These are phyloP conservation scores for Tricholoma furcatifolium DNA, from an alignment of 768 basidiomycete genomes.

Conservation along the genomic window DNA sequence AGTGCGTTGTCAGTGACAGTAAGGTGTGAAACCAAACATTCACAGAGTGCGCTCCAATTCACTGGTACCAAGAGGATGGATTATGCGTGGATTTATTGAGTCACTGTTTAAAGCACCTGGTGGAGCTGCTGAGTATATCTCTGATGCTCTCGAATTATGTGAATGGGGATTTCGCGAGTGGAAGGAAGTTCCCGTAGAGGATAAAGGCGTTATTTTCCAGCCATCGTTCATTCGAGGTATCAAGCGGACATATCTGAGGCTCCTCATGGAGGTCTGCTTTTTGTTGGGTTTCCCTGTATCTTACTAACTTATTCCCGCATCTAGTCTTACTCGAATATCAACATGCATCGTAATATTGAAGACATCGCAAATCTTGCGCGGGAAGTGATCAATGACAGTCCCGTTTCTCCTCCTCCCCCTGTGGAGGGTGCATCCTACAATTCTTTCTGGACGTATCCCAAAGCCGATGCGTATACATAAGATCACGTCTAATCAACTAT, in stretches of 20 bases:
- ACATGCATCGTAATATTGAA: slow-evolving; percentile 19
- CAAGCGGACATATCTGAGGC: slow-evolving; percentile 29
- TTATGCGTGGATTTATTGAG: slow-evolving; percentile 36
- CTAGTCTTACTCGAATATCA: slow-evolving; percentile 13
- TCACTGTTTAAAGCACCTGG: slow-evolving; percentile 11
- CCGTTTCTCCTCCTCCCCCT: slow-evolving; percentile 12
- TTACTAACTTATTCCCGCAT: neutral
- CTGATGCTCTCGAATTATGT: slow-evolving; percentile 36
- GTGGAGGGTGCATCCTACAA: slow-evolving; percentile 27
- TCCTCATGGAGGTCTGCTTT: slow-evolving; percentile 31
- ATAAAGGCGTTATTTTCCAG: slow-evolving; percentile 43
- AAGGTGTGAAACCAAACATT: slow-evolving; percentile 24
- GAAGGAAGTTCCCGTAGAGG: slow-evolving; percentile 33
- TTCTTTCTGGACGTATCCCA: slow-evolving; percentile 37
- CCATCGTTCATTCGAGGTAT: slow-evolving; percentile 40
- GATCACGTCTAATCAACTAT: slow-evolving; percentile 9
- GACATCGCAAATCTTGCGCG: slow-evolving; percentile 30
- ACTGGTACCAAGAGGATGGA: slow-evolving; percentile 43
- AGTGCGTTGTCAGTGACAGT: slow-evolving; percentile 37
- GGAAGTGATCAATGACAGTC: slow-evolving; percentile 29
- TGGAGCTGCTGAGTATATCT: slow-evolving; percentile 31
- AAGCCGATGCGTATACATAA: slow-evolving; percentile 35
- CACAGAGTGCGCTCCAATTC: no score
- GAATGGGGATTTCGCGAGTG: slow-evolving; percentile 41
- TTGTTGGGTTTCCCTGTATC: neutral